A percentile compares a stretch with the other conserved stretches of the same genome.
These are phyloP conservation scores for Ensete ventricosum DNA, from an alignment of 176 grass and related monocot genomes.

Conservation along the genomic window DNA sequence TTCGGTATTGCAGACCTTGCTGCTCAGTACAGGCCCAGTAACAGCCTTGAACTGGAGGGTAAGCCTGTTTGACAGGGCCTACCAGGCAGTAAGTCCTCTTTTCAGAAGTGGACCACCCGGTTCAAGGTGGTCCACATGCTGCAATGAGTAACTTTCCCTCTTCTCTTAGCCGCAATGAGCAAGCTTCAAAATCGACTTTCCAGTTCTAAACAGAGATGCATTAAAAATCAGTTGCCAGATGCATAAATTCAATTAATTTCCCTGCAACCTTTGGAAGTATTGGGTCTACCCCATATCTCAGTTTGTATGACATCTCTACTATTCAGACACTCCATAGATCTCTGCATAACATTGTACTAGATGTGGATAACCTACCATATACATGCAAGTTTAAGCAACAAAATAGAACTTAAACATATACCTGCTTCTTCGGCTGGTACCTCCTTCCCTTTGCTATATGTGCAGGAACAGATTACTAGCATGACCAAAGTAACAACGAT, in stretches of 20 bases:
- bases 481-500: slow-evolving; percentile 48
- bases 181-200: too few species aligned
- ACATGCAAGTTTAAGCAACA: slow-evolving; percentile 16
- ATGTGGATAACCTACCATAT: not conserved
- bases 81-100: too few species aligned
- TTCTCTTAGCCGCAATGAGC: too few species aligned
- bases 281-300: not conserved
- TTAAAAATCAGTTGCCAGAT: not conserved
- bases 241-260: not conserved
- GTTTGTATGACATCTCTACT: not conserved
- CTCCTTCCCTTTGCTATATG: slow-evolving; percentile 53
- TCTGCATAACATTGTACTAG: not conserved
- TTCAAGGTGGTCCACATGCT: too few species aligned
- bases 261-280: not conserved
- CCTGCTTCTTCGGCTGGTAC: slow-evolving; percentile 51
- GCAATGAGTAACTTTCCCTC: too few species aligned
- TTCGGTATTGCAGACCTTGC: too few species aligned
- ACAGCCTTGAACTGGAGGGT: too few species aligned
- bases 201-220: not conserved
- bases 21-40: too few species aligned
- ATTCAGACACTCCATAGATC: not conserved
- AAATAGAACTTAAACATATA: slow-evolving; percentile 31
- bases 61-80: too few species aligned
- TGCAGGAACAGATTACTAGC: slow-evolving; percentile 60
- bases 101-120: too few species aligned